These are phyloP conservation scores for Diaporthe citriasiana DNA, from an alignment of 2,329 filamentous ascomycete genomes.

Conservation along the genomic window DNA sequence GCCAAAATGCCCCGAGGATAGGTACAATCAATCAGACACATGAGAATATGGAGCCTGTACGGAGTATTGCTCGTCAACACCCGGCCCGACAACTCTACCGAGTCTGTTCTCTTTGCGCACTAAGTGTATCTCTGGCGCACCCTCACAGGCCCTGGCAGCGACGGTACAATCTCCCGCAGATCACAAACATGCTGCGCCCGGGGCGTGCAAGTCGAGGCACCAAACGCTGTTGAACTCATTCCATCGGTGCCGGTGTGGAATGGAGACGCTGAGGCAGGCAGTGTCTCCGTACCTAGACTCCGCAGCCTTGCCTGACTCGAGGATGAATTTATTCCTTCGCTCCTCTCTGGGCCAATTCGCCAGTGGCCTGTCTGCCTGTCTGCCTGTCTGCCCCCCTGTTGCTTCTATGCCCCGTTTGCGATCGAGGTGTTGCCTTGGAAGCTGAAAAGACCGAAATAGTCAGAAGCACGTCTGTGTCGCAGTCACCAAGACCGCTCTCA, in stretches of 20 bases:
- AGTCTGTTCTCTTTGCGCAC: not conserved
- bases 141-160: not conserved
- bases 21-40: slow-evolving; percentile 35
- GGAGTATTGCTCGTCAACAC: slow-evolving; percentile 29
- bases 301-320: not conserved
- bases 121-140: not conserved
- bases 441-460: not conserved
- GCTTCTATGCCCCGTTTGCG: not conserved
- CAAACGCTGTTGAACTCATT: not conserved
- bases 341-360: not conserved
- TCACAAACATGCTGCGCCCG: not conserved
- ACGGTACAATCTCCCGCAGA: not conserved
- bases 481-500: not conserved
- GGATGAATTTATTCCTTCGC: not conserved
- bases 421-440: not conserved
- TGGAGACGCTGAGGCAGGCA: slow-evolving; percentile 3
- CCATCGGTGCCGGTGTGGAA: not conserved
- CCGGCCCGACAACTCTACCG: not conserved
- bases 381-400: not conserved
- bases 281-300: not conserved
- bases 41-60: slow-evolving; percentile 34
- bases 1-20: slow-evolving; percentile 33
- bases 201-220: not conserved
- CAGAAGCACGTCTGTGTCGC: not conserved
- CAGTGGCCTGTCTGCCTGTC: not conserved